These are phyloP conservation scores for Funneliformis mosseae DNA, from an alignment of 192 early-diverging fungal species.

Conservation along the genomic window DNA sequence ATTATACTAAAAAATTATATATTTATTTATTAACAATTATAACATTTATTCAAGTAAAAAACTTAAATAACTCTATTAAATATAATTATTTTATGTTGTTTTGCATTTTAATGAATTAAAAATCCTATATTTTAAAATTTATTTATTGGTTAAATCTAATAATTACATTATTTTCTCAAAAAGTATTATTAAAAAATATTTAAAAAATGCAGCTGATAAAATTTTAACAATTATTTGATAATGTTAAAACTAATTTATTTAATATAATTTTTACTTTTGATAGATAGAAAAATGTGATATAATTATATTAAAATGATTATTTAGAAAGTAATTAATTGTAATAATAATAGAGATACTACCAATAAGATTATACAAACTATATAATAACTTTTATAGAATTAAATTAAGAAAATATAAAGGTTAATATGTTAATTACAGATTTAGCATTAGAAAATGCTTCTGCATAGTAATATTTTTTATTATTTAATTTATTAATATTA, in stretches of 20 bases:
- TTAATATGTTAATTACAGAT: background rate
- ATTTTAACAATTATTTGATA: background rate
- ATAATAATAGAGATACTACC: background rate
- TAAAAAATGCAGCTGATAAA: background rate
- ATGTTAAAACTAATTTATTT: background rate
- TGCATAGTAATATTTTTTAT: background rate
- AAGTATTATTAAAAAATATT: background rate
- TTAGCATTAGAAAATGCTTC: background rate
- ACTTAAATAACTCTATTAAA: background rate
- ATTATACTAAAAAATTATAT: background rate
- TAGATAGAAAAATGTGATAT: background rate
- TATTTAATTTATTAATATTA: background rate
- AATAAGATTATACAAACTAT: background rate
- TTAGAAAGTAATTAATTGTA: background rate
- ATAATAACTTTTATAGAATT: background rate
- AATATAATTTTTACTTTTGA: background rate
- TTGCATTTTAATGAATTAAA: background rate
- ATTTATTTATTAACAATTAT: background rate
- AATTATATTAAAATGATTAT: background rate
- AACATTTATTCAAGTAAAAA: background rate
- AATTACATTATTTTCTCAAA: background rate
- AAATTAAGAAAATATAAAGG: background rate
- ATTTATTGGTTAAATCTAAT: background rate
- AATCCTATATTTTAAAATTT: background rate
- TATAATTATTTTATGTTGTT: background rate